phyloP scores from a whole-genome alignment of 1,284 basidiomycete species.

The Melampsora larici-populina region DNA sequence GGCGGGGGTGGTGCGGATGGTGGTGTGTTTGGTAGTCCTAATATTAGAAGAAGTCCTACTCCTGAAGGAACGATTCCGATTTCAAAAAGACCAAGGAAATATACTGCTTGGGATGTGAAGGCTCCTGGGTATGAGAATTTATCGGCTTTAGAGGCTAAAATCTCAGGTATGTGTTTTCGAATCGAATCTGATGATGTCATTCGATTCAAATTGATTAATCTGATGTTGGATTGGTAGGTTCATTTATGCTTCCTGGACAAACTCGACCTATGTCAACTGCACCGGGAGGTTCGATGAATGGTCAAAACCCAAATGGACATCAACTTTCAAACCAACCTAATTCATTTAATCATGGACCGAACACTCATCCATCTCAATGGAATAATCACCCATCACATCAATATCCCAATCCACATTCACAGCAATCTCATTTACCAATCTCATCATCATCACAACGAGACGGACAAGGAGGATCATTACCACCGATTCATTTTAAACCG shows the following conservation, averaged over 20 bases:
- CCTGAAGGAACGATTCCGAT: conserved; percentile 78
- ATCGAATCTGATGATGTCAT: not conserved
- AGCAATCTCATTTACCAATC: conserved; percentile 62
- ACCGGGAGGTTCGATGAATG: conserved; percentile 39
- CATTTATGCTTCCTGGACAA: conserved; percentile 87
- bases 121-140: conserved; percentile 94
- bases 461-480: conserved; percentile 51
- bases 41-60: conserved; percentile 79
- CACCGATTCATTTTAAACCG: conserved; percentile 49
- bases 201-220: not conserved
- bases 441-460: conserved; percentile 22
- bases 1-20: conserved; percentile 47
- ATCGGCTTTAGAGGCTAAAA: conserved; percentile 90
- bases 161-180: conserved; percentile 65
- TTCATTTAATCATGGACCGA: conserved; percentile 60
- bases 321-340: conserved; percentile 44
- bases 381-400: conserved; percentile 69
- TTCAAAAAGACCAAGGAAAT: conserved; percentile 77
- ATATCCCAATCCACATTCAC: conserved; percentile 64
- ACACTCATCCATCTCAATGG: conserved; percentile 59
- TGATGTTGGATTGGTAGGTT: conserved; percentile 59
- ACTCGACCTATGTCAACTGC: conserved; percentile 63
- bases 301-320: conserved; percentile 21
- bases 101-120: conserved; percentile 91
- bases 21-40: conserved; percentile 60